Conservation (phyloP, 2,329 filamentous ascomycete species). For the Cladosporium oxysporum region DNA sequence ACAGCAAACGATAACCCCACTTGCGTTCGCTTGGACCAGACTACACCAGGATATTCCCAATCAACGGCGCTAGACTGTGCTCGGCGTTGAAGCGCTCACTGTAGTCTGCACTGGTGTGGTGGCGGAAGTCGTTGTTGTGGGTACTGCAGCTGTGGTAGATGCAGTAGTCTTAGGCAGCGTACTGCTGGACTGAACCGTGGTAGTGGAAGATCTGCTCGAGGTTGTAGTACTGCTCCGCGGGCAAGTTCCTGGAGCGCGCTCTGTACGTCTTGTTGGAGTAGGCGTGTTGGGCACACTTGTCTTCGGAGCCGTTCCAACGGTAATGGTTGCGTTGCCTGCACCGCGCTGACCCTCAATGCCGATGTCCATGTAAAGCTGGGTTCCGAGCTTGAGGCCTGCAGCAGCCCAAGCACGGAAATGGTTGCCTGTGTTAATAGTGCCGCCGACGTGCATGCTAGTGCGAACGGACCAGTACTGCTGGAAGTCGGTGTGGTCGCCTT, state of each 20-base stretch:
- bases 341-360: conserved; percentile 6
- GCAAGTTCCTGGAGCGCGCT: conserved; percentile 5
- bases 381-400: conserved; percentile 6
- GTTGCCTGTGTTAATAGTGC: conserved; percentile 52
- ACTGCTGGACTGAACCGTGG: conserved; percentile 1
- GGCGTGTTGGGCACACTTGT: conserved; percentile 12
- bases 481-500: conserved; percentile 50
- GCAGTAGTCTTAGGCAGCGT: conserved; percentile 2
- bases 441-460: conserved; percentile 51
- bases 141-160: background rate
- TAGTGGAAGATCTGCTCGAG: background rate
- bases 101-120: background rate
- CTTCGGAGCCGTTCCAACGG: conserved; percentile 4
- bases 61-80: background rate
- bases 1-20: background rate
- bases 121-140: background rate
- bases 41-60: background rate
- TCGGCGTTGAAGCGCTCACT: background rate
- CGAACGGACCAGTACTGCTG: conserved; percentile 56
- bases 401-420: conserved; percentile 57
- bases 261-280: conserved; percentile 11
- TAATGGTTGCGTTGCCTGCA: conserved; percentile 29
- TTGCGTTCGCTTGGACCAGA: background rate
- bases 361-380: conserved; percentile 11
- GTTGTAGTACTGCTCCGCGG: conserved; percentile 9